Conservation (phyloP, 257 asterid species). For the Penstemon eatonii region DNA sequence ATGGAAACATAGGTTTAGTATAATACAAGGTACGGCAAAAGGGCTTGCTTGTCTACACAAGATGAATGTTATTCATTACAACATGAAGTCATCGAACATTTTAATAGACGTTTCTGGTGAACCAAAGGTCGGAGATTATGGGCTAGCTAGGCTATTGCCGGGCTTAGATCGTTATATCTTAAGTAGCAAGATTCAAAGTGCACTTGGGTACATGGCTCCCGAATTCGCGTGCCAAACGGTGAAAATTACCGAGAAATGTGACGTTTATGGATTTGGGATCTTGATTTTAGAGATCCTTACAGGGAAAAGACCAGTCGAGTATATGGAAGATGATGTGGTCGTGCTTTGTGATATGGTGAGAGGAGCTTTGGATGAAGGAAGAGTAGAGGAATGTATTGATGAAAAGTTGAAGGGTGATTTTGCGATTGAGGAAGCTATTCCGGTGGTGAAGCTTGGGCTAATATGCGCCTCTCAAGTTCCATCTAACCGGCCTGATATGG, state of each 20-base stretch:
- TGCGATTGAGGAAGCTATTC: slow-evolving; percentile 70
- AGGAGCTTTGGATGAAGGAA: slow-evolving; percentile 68
- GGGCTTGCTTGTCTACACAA: slow-evolving; percentile 70
- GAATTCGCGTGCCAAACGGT: slow-evolving; percentile 83
- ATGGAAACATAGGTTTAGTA: slow-evolving; percentile 68
- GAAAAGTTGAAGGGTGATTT: slow-evolving; percentile 47
- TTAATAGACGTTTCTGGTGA: slow-evolving; percentile 52
- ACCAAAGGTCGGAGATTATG: slow-evolving; percentile 75
- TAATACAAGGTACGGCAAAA: slow-evolving; percentile 63
- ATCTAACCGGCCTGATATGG: slow-evolving; percentile 83
- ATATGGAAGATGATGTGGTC: slow-evolving; percentile 83
- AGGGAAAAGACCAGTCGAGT: slow-evolving; percentile 78
- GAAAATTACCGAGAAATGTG: slow-evolving; percentile 82
- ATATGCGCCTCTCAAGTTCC: slow-evolving; percentile 90
- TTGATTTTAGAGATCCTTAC: slow-evolving; percentile 65
- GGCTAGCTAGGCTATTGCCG: slow-evolving; percentile 66
- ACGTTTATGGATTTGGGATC: slow-evolving; percentile 80
- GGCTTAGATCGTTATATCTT: slow-evolving; percentile 62
- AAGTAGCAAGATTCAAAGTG: slow-evolving; percentile 88
- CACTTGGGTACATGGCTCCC: slow-evolving; percentile 88
- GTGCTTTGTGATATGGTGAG: slow-evolving; percentile 78
- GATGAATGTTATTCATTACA: slow-evolving; percentile 64
- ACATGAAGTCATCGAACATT: slow-evolving; percentile 67
- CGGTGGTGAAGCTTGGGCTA: slow-evolving; percentile 70
- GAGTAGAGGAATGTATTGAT: slow-evolving; percentile 72